phyloP scores from a whole-genome alignment of 1,284 basidiomycete species.

The Stygiomarasmius scandens region DNA sequence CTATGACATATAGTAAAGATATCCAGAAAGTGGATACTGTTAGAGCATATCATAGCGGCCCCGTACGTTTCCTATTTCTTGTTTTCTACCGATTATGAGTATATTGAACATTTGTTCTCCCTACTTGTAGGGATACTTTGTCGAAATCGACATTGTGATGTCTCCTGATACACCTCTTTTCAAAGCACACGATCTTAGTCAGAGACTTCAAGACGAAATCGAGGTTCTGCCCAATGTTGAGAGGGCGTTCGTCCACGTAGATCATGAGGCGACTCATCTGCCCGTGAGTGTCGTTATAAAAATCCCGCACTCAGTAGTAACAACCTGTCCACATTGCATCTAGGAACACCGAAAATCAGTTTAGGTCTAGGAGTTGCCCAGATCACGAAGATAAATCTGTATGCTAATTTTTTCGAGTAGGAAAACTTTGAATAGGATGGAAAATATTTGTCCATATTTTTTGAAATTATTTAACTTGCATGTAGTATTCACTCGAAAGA shows the following conservation, averaged over 20 bases:
- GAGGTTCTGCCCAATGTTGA: conserved; percentile 92
- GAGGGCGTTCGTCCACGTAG: conserved; percentile 91
- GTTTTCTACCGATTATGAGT: neutral
- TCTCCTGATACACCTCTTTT: conserved; percentile 85
- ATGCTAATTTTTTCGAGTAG: too few relatives aligned
- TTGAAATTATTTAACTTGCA: too few relatives aligned
- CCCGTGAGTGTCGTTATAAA: conserved; percentile 50
- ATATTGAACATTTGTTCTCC: neutral
- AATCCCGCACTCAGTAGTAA: too few relatives aligned
- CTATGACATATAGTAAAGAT: conserved; percentile 83
- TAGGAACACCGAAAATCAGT: too few relatives aligned
- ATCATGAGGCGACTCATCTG: conserved; percentile 86
- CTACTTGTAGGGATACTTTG: conserved; percentile 61
- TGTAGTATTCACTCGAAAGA: too few relatives aligned
- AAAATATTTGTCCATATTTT: too few relatives aligned
- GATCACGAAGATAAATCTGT: too few relatives aligned
- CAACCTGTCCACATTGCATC: too few relatives aligned
- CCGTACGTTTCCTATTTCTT: conserved; percentile 40
- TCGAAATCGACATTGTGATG: conserved; percentile 96
- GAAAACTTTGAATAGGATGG: too few relatives aligned
- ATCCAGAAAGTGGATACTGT: conserved; percentile 90
- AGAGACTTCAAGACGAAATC: conserved; percentile 92
- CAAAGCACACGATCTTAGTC: conserved; percentile 91
- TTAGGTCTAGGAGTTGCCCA: too few relatives aligned
- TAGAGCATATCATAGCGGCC: conserved; percentile 76